phyloP scores from a whole-genome alignment of 768 basidiomycete species.

The Auricularia auricula-judae region DNA sequence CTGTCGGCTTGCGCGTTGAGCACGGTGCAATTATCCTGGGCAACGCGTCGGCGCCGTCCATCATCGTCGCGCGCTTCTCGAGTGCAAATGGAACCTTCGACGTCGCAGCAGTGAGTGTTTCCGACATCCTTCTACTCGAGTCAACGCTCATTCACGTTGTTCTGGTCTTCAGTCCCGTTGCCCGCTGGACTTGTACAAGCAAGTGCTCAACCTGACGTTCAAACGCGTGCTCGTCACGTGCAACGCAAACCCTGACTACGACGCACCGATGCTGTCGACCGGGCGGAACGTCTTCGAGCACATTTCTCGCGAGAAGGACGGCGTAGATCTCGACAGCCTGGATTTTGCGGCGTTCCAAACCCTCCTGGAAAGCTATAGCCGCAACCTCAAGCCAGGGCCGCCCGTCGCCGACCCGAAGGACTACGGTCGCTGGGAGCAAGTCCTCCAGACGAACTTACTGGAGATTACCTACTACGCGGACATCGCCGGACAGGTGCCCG shows the following conservation, averaged over 20 bases:
- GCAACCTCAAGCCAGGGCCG: background rate
- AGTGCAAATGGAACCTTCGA: conserved; percentile 72
- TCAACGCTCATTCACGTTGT: background rate
- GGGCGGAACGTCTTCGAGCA: conserved; percentile 53
- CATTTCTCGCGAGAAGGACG: conserved; percentile 18
- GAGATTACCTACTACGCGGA: conserved; percentile 85
- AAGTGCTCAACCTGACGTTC: conserved; percentile 63
- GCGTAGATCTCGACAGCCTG: background rate
- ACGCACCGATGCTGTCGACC: conserved; percentile 49
- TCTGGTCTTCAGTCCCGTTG: conserved; percentile 53
- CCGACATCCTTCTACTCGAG: background rate
- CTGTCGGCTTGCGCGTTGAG: conserved; percentile 65
- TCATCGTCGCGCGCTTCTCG: conserved; percentile 75
- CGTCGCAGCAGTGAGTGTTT: conserved; percentile 52
- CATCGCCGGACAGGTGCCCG: conserved; percentile 65
- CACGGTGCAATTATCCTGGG: conserved; percentile 79
- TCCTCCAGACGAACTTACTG: conserved; percentile 65
- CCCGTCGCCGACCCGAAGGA: conserved; percentile 26
- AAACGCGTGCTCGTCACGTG: conserved; percentile 50
- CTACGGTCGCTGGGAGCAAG: conserved; percentile 79
- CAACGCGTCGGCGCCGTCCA: conserved; percentile 72
- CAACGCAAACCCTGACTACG: conserved; percentile 67
- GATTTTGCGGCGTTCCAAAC: conserved; percentile 17
- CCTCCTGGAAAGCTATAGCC: background rate
- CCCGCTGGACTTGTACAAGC: conserved; percentile 73